Evolutionary conservation across 1,284 basidiomycete genomes (phyloP), one percentile per base, ranked within the genome.

Genomic region (Ceratobasidium theobromae): DNA sequence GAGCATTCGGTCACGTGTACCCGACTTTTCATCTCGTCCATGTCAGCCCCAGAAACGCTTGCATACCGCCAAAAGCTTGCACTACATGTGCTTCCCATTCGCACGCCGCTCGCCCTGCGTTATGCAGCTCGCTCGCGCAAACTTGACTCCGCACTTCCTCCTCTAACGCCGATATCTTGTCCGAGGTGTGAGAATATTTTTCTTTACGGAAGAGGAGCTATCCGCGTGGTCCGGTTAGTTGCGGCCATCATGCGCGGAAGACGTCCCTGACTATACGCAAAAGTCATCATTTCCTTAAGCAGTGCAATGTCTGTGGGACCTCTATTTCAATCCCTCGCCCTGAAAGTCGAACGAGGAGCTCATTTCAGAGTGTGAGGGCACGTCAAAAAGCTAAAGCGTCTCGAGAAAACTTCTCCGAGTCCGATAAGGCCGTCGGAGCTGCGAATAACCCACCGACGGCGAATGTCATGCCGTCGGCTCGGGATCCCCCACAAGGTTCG

Each of bases 141-240:
- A 33, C 57, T 60, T 21, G 28, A 51, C 12, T 46, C 57, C 25
- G 48, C 57, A 25, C 57, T 60, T 40, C 57, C 57, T 28, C 21
- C 43, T 49, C 46, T 60, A 60, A 60, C 57, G 30, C 57, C 57
- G 57, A 60, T 60, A 33, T 60, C 57, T n/a, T 60, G 57, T 60
- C 46, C 57, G 32, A 16, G 23, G 3, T 60, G 57, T 60, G 57
- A 45, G 46, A 60, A 60, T 38, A 18, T 60, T 3, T 51, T 35
- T 25, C 21, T 33, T 14, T 46, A 60, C 25, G 57, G 57, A 60
- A 60, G 57, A 35, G 57, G 57, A 9, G 27, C 43, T 2, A n/a
- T 60, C 57, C 57, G 57, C 46, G 45, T 60, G 57, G 57, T 25
- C 14, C 45, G 57, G 57, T 60, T 30, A 60, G 57, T 55, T 33